Base-by-base conservation (phyloP, 2,329 filamentous ascomycete species). In the Botrytis fabae region DNA sequence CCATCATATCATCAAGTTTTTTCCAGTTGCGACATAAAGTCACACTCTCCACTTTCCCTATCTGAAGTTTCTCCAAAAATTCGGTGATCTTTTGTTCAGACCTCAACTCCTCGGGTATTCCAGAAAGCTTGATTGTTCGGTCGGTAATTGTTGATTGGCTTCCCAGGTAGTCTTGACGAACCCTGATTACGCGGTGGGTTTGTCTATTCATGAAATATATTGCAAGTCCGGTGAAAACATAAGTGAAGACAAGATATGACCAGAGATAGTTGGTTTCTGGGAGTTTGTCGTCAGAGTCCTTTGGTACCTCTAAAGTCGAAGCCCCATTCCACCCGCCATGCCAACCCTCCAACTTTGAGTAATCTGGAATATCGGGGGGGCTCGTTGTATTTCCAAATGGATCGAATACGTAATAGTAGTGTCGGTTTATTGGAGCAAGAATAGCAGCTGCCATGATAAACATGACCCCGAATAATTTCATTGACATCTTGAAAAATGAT, bases 131-230 rank as follows among this genome's bases (percentile, higher is more conserved):
- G 78, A 99, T 95, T 0, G 96, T 99, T 46, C 95, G 90, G 82
- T 99, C 96, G 1, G 96, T 98, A 69, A 98, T 89, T n/a, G 95
- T 98, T 0, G 93, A 95, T 82, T 98, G 95, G 35, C 91, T 94
- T 20, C 96, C 96, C 16, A 99, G 87, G 80, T 98, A 99, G 73
- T 94, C 90, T 81, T 99, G 96, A 38, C 96, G 87, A 44, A 95
- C 88, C 73, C 91, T 89, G 76, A 98, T 97, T 70, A 99, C 92
- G 74, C 90, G 92, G 77, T 92, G 89, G 0, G 96, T 98, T 82
- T 97, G 92, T 60, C 88, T 87, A 73, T 95, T 90, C 78, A 98
- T 90, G 77, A 95, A 88, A 80, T 95, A 97, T 20, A 98, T 85
- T 0, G 93, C 92, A 60, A 98, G 83, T 2, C 85, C 89, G 9